Evolutionary conservation across 345 rosid genomes (phyloP).

Genomic region (Geranium brycei): DNA sequence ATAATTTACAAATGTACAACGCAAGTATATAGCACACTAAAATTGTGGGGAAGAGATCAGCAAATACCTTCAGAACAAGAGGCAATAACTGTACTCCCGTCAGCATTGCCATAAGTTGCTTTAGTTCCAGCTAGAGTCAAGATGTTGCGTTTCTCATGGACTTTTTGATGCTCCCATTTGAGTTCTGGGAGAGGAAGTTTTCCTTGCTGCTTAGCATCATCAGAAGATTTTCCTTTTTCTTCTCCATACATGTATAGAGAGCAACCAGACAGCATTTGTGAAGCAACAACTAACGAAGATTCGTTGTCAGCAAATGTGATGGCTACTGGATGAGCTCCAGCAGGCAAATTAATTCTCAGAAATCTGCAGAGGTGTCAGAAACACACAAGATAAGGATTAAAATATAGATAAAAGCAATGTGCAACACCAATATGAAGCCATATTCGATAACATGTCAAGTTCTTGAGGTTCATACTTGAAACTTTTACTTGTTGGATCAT

Average conservation of each 20-base stretch:
- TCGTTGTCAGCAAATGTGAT: constrained; percentile 65
- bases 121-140: constrained; percentile 56
- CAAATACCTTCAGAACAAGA: constrained; percentile 82
- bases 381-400: constrained; percentile 1
- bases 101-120: constrained; percentile 76
- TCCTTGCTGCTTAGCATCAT: constrained; percentile 46
- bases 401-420: neutral
- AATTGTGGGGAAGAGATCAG: neutral
- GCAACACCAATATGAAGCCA: neutral
- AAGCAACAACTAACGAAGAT: constrained; percentile 71
- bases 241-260: constrained; percentile 86
- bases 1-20: too few relatives aligned
- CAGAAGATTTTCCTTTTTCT: constrained; percentile 39
- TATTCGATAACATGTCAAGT: neutral
- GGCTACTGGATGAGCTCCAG: constrained; percentile 83
- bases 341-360: constrained; percentile 62
- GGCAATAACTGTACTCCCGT: constrained; percentile 69
- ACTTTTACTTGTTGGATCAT: constrained; percentile 89
- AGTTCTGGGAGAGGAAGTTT: constrained; percentile 77
- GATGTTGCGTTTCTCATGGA: constrained; percentile 50
- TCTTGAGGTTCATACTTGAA: constrained; percentile 47
- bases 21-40: too few relatives aligned
- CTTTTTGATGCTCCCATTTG: constrained; percentile 79
- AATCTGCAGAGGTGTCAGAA: constrained; percentile 32
- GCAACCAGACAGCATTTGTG: constrained; percentile 42